Evolutionary conservation across 371 early-diverging fungal species (phyloP).

Genomic region (Blakeslea trispora): DNA sequence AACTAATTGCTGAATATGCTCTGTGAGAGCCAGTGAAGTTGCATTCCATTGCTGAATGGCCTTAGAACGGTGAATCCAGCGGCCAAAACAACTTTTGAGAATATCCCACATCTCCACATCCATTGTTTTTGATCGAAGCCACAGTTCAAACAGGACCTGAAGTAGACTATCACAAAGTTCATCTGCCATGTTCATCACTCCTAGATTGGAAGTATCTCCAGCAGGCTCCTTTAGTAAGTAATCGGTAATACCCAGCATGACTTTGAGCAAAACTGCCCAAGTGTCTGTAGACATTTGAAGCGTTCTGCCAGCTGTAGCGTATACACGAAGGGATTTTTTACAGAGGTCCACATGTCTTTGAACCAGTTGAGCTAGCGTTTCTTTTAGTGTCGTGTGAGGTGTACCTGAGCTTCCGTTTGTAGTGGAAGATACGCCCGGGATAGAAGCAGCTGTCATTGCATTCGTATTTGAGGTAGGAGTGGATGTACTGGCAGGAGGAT

Average conservation of each 20-base stretch:
- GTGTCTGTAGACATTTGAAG: constrained; percentile 68
- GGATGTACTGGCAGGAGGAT: constrained; percentile 10
- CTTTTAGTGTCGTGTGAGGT: constrained; percentile 49
- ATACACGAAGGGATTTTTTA: constrained; percentile 34
- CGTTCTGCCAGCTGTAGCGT: constrained; percentile 62
- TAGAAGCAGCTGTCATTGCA: constrained; percentile 14
- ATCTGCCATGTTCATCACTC: constrained; percentile 64
- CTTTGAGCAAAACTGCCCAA: constrained; percentile 75
- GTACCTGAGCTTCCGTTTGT: constrained; percentile 51
- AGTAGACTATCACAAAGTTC: constrained; percentile 71
- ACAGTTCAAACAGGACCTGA: constrained; percentile 63
- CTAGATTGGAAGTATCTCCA: constrained; percentile 26
- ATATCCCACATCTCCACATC: constrained; percentile 66
- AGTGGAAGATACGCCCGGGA: constrained; percentile 5
- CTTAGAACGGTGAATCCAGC: constrained; percentile 75
- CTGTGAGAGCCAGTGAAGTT: constrained; percentile 31
- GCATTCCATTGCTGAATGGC: constrained; percentile 75
- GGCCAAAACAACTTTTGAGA: constrained; percentile 50
- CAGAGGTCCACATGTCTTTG: constrained; percentile 72
- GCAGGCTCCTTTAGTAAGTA: constrained; percentile 63
- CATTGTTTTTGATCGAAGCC: constrained; percentile 68
- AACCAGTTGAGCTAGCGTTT: constrained; percentile 38
- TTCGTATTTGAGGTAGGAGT: constrained; percentile 6
- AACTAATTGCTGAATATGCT: constrained; percentile 60
- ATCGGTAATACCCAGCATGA: constrained; percentile 74